These are phyloP conservation scores for Penicillium odoratum DNA, from an alignment of 495 filamentous ascomycete genomes.

Conservation along the genomic window DNA sequence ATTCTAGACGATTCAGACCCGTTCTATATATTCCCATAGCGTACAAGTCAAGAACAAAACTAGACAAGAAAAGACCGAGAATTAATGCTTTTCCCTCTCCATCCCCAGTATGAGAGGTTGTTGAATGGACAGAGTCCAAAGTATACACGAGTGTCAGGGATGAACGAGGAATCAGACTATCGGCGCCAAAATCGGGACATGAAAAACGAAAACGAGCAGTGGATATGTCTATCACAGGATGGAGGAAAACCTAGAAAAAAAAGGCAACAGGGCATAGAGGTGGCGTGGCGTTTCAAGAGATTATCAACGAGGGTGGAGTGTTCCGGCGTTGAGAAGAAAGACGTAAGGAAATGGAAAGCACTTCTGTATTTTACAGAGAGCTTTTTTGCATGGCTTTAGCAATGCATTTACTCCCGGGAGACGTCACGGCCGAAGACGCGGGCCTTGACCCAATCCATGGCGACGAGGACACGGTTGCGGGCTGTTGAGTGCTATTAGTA, in stretches of 20 bases:
- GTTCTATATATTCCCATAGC: constrained; percentile 10
- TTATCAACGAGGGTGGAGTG: constrained; percentile 5
- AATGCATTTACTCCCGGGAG: constrained; percentile 72
- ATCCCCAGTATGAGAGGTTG: constrained; percentile 9
- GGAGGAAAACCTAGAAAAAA: constrained; percentile 11
- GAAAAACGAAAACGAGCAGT: constrained; percentile 18
- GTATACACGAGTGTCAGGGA: constrained; percentile 14
- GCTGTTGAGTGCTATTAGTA: constrained; percentile 43
- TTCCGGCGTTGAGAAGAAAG: constrained; percentile 7
- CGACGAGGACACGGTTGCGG: constrained; percentile 88
- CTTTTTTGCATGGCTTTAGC: constrained; percentile 7
- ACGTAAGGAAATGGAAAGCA: constrained; percentile 18
- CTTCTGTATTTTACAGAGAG: constrained; percentile 11
- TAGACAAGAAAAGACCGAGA: constrained; percentile 13
- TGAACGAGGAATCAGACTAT: constrained; percentile 11
- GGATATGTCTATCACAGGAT: constrained; percentile 28
- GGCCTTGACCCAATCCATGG: constrained; percentile 94
- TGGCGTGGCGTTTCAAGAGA: constrained; percentile 21
- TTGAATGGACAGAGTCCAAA: not conserved
- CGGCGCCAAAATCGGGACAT: constrained; percentile 22
- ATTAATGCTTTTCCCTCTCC: constrained; percentile 29
- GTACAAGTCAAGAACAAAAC: constrained; percentile 12
- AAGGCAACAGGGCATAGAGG: constrained; percentile 17
- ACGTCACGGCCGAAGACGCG: constrained; percentile 95
- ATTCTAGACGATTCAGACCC: constrained; percentile 3